These are phyloP conservation scores for Trichothecium sympodiale DNA, from an alignment of 2,329 filamentous ascomycete genomes.

Conservation along the genomic window DNA sequence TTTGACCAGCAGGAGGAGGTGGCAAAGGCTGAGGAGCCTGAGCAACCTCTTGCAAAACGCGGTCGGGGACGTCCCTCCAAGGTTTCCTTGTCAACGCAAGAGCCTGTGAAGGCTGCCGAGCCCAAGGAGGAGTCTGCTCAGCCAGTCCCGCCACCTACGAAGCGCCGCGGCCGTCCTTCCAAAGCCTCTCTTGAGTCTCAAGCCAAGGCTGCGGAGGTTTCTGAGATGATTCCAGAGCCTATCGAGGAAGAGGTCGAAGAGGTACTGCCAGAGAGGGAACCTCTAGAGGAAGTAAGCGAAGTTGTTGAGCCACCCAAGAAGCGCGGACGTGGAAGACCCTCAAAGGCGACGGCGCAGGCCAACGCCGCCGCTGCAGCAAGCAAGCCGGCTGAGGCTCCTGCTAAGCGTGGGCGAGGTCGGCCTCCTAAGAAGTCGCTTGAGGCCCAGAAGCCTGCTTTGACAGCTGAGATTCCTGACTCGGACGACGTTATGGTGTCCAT, in stretches of 20 bases:
- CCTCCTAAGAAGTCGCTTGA: slow-evolving; percentile 19
- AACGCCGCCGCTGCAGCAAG: background rate
- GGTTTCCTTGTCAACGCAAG: background rate
- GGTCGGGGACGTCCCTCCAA: slow-evolving; percentile 1
- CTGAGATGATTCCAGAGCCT: background rate
- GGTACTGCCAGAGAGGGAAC: background rate
- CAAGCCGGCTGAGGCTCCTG: slow-evolving; percentile 9
- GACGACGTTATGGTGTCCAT: slow-evolving; percentile 9
- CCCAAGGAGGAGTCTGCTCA: background rate
- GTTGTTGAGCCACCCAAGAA: slow-evolving; percentile 10
- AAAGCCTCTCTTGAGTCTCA: background rate
- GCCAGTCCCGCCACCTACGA: slow-evolving; percentile 1
- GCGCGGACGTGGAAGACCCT: slow-evolving; percentile 18
- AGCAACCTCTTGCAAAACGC: slow-evolving; percentile 1
- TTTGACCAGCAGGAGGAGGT: too few species aligned
- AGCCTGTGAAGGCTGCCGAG: background rate
- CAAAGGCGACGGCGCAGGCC: slow-evolving; percentile 15
- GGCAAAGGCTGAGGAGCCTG: slow-evolving; percentile 14
- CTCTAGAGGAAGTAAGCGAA: background rate
- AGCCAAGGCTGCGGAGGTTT: background rate
- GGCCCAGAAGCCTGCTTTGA: slow-evolving; percentile 6
- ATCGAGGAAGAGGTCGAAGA: slow-evolving; percentile 1
- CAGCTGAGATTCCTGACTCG: slow-evolving; percentile 4
- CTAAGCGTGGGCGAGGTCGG: slow-evolving; percentile 18
- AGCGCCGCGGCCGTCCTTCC: slow-evolving; percentile 1